Percentiles rank a stretch among this genome's conserved stretches.
phyloP scores from a whole-genome alignment of 78 protist genomes.

The Dictyostelium discoideum region DNA sequence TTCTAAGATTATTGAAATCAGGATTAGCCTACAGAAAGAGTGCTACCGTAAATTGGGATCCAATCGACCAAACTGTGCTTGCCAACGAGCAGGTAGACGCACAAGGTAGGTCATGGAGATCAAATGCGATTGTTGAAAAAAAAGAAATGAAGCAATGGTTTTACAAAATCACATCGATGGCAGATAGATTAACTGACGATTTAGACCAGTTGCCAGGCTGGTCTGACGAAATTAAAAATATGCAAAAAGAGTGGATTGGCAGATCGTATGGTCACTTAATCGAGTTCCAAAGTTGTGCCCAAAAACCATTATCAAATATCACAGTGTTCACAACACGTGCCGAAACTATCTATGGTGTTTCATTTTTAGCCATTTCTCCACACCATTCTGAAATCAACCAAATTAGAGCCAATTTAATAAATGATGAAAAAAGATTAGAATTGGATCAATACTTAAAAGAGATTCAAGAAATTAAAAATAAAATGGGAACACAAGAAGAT shows the following conservation, averaged over 20 bases:
- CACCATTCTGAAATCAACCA: conserved; percentile 39
- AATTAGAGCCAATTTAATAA: not conserved
- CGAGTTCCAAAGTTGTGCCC: conserved; percentile 10
- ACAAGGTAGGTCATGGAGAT: conserved; percentile 93
- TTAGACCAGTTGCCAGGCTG: conserved; percentile 86
- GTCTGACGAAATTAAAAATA: conserved; percentile 90
- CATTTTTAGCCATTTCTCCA: conserved; percentile 76
- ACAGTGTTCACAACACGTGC: conserved; percentile 91
- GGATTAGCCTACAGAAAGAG: conserved; percentile 90
- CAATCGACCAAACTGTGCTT: conserved; percentile 93
- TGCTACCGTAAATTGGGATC: conserved; percentile 94
- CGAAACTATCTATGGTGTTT: conserved; percentile 92
- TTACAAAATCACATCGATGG: conserved; percentile 84
- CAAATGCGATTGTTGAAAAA: conserved; percentile 91
- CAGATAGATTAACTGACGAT: conserved; percentile 81
- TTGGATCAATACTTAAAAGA: not conserved
- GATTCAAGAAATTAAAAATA: not conserved
- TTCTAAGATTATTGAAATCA: conserved; percentile 75
- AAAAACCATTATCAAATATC: not conserved
- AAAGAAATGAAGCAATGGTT: conserved; percentile 90
- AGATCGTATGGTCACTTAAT: conserved; percentile 79
- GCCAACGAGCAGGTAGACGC: conserved; percentile 97
- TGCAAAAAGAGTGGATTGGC: conserved; percentile 96
- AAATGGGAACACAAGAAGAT: not conserved
- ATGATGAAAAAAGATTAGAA: not conserved